phyloP scores from a whole-genome alignment of 1,284 basidiomycete species.

The Puccinia brachypodii region DNA sequence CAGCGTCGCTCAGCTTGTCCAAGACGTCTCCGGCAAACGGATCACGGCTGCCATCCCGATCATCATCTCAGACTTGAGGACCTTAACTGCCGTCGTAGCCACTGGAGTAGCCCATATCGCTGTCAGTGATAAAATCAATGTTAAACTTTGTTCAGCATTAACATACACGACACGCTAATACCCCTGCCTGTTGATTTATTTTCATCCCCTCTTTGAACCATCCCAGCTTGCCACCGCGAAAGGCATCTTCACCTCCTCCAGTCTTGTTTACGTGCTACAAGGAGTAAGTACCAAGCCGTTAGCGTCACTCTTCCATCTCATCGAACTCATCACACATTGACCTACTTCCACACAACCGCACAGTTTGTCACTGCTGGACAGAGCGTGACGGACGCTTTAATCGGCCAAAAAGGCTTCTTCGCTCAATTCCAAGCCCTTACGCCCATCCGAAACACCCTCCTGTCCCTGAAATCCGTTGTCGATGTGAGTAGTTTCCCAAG shows the following conservation, averaged over 20 bases:
- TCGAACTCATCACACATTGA: neutral
- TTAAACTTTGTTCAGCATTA: neutral
- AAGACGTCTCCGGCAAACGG: slow-evolving; percentile 23
- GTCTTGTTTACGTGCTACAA: slow-evolving; percentile 9
- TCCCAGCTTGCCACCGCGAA: neutral
- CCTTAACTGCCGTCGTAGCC: slow-evolving; percentile 23
- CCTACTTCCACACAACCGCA: neutral
- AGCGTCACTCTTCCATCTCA: neutral
- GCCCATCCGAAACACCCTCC: slow-evolving; percentile 10
- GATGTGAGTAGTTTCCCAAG: slow-evolving; percentile 6
- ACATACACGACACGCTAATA: too few species aligned
- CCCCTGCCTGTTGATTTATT: neutral
- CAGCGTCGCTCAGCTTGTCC: neutral
- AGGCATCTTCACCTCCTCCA: slow-evolving; percentile 3
- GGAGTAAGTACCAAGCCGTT: neutral
- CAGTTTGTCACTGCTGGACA: slow-evolving; percentile 30
- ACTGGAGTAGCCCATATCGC: slow-evolving; percentile 28
- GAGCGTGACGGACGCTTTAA: slow-evolving; percentile 1
- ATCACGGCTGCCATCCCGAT: slow-evolving; percentile 12
- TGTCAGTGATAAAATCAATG: neutral
- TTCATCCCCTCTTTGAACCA: neutral
- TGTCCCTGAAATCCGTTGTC: slow-evolving; percentile 9
- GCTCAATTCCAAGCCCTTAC: slow-evolving; percentile 29
- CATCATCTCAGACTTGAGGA: slow-evolving; percentile 30
- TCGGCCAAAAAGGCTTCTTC: slow-evolving; percentile 43